Percentiles rank a stretch among this genome's conserved stretches.
phyloP scores from a whole-genome alignment of 768 basidiomycete genomes.

The Mycena rosella region DNA sequence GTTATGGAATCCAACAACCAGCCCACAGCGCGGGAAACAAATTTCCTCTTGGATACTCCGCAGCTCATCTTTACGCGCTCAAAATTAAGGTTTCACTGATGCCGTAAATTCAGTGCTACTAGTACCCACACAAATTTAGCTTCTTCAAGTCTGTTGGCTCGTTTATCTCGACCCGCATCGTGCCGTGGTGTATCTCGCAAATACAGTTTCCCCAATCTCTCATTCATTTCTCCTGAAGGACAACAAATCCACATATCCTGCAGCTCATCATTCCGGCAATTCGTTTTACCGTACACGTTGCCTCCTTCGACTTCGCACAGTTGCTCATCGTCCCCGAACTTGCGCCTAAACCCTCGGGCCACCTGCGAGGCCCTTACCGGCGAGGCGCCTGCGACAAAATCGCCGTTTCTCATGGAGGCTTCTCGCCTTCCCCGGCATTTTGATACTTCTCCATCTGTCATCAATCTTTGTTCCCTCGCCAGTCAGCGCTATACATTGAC shows the following conservation, averaged over 20 bases:
- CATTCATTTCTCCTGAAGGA: no score
- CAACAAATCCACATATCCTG: not conserved
- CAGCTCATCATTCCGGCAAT: not conserved
- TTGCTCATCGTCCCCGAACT: constrained; percentile 18
- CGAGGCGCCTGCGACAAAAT: constrained; percentile 26
- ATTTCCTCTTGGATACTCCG: not conserved
- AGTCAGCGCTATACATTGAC: constrained; percentile 8
- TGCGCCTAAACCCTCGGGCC: constrained; percentile 23
- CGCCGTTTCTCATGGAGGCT: not conserved
- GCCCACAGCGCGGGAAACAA: not conserved
- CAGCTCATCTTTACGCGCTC: not conserved
- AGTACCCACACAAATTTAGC: no score
- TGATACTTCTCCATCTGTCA: constrained; percentile 1
- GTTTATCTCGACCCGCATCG: no score
- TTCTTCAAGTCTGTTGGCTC: no score
- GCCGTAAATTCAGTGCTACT: no score
- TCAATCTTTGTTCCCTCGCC: constrained; percentile 11
- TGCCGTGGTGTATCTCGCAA: no score
- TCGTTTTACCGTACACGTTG: not conserved
- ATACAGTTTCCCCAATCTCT: no score
- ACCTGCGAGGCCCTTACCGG: constrained; percentile 10
- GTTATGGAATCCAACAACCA: constrained; percentile 30
- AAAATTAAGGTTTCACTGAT: no score
- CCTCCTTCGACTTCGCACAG: constrained; percentile 15
- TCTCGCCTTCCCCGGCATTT: not conserved